phyloP scores from a whole-genome alignment of 1,284 basidiomycete species.

The Lignosus rhinocerotis region DNA sequence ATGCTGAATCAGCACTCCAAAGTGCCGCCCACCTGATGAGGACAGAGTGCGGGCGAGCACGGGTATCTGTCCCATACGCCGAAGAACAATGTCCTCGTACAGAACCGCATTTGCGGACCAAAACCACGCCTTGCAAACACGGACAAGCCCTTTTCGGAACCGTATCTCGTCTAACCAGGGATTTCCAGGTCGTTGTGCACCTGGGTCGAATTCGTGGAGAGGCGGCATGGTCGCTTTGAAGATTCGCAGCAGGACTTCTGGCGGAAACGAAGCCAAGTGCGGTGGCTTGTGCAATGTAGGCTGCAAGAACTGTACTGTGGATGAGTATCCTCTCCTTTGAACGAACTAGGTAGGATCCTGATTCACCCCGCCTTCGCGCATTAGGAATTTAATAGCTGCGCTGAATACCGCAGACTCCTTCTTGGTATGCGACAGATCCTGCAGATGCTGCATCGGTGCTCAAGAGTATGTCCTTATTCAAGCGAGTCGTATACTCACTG shows the following conservation, averaged over 20 bases:
- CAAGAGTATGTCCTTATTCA: not conserved
- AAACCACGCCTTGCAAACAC: conserved; percentile 13
- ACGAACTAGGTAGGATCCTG: too few relatives aligned
- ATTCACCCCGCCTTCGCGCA: conserved; percentile 11
- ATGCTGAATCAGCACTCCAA: conserved; percentile 4
- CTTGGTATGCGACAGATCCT: not conserved
- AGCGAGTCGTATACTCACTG: not conserved
- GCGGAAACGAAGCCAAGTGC: not conserved
- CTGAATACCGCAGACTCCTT: not conserved
- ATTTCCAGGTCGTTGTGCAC: conserved; percentile 3
- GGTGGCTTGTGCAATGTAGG: not conserved
- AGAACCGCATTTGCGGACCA: conserved; percentile 12
- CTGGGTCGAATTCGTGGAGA: conserved; percentile 9
- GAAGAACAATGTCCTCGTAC: conserved; percentile 18
- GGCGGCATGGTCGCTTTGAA: conserved; percentile 4
- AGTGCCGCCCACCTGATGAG: not conserved
- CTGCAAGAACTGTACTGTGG: conserved; percentile 3
- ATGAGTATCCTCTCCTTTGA: not conserved
- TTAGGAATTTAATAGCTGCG: conserved; percentile 8
- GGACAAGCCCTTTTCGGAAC: conserved; percentile 10
- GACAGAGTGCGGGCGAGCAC: conserved; percentile 13
- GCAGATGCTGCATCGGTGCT: too few relatives aligned
- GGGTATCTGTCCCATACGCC: conserved; percentile 15
- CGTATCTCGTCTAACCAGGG: conserved; percentile 11
- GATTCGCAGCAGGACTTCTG: conserved; percentile 13